Evolutionary conservation across 345 rosid species (phyloP), one percentile per base, ranked within the genome.

Genomic region (Eutrema yunnanense): DNA sequence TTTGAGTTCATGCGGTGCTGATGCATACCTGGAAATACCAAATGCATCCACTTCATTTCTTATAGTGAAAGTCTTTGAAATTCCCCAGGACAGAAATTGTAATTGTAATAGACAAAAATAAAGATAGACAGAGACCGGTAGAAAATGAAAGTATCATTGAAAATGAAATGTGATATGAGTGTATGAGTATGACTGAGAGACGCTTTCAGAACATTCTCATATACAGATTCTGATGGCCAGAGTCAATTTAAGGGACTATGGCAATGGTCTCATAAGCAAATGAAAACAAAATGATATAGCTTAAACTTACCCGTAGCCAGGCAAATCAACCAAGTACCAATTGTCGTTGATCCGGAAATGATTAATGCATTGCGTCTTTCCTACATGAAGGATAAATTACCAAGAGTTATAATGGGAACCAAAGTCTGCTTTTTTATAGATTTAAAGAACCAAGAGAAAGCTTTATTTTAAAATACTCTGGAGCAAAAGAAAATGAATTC

Each of bases 351-450:
- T 79, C 78, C 92, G 85, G 73, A 94, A 94, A 82, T 94, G 99
- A 79, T 94, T 94, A 72, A 94, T 94, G 85, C 99, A 94, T 50
- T 91, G 97, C 6, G 97, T 94, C 84, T 94, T 94, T 81, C 99
- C 99, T 94, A 58, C 73, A 71, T 73, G 79, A 30, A 46, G 51
- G 34, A 72, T 47, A 69, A 2, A 34, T 14, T 10, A 42, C 46
- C 44, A 44, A 13, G 33, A 19, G 27, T 38, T 69, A 62, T 64
- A 71, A 55, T 11, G 16, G 27, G 41, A 68, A 34, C 47, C 47
- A 49, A 32, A 55, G 56, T 22, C 30, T 10, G 6, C 13, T 63
- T 33, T 12, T 12, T 6, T 27, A 8, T 0, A 51, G 37, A 30
- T 32, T 19, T 22, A 8, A 73, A 16, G 26, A 73, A 48, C 51